A percentile compares a stretch with the other conserved stretches of the same genome.
Conservation (phyloP, 768 basidiomycete genomes). For the Polyporus arcularius region DNA sequence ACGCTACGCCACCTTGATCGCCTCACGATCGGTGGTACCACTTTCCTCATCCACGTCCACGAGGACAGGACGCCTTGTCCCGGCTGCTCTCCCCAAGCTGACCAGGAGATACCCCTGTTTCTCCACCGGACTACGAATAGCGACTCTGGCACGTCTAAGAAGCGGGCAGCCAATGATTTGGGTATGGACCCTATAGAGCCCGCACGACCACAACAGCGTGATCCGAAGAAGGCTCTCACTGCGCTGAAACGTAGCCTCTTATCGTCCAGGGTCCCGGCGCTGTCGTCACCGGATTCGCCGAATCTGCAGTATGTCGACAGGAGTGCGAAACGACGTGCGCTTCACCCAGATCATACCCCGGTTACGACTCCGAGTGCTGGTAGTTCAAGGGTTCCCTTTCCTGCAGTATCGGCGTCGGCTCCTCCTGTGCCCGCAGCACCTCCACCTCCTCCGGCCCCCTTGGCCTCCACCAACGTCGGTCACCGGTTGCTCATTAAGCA, state of each 20-base stretch:
- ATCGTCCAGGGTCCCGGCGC: slow-evolving; percentile 39
- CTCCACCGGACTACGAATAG: slow-evolving; percentile 26
- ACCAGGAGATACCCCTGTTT: slow-evolving; percentile 64
- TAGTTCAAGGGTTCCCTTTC: slow-evolving; percentile 12
- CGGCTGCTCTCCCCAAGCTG: slow-evolving; percentile 53
- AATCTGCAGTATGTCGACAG: slow-evolving; percentile 58
- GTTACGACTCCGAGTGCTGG: slow-evolving; percentile 34
- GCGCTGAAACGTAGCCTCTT: slow-evolving; percentile 67
- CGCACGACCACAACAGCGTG: slow-evolving; percentile 28
- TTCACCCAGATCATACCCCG: slow-evolving; percentile 52
- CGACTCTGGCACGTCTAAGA: slow-evolving; percentile 21
- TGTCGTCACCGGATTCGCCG: neutral
- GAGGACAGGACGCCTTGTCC: slow-evolving; percentile 58
- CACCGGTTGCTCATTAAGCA: slow-evolving; percentile 69
- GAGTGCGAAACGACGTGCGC: slow-evolving; percentile 66
- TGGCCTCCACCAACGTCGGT: slow-evolving; percentile 64
- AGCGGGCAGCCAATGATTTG: slow-evolving; percentile 24
- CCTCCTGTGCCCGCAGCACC: slow-evolving; percentile 27
- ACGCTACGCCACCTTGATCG: slow-evolving; percentile 63
- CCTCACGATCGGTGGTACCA: slow-evolving; percentile 69
- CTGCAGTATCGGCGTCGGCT: slow-evolving; percentile 5
- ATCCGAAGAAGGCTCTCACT: slow-evolving; percentile 67
- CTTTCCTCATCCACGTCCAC: slow-evolving; percentile 73
- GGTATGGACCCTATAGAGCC: neutral
- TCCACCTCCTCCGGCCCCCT: slow-evolving; percentile 45